Conservation (phyloP, 495 filamentous ascomycete species). For the Extremus antarcticus region DNA sequence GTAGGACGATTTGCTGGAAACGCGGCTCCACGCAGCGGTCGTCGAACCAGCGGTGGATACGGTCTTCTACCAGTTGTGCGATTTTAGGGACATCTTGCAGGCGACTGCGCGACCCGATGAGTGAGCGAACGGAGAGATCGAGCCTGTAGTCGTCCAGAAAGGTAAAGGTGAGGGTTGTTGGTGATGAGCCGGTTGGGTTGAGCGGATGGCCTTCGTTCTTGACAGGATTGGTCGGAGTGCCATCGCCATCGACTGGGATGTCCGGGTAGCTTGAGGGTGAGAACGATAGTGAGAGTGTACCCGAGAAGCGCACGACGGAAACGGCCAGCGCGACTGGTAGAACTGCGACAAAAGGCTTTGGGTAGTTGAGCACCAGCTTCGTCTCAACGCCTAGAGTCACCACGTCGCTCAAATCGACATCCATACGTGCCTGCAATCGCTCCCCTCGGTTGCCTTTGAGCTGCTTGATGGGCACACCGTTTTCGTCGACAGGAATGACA, state of each 20-base stretch:
- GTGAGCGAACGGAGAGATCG: slow-evolving; percentile 78
- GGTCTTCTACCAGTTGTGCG: slow-evolving; percentile 81
- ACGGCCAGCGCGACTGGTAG: slow-evolving; percentile 86
- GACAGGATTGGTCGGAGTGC: slow-evolving; percentile 1
- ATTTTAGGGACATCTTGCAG: slow-evolving; percentile 97
- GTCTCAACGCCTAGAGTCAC: slow-evolving; percentile 92
- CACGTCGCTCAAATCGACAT: slow-evolving; percentile 90
- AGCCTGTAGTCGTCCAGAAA: slow-evolving; percentile 94
- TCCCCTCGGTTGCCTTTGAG: slow-evolving; percentile 26
- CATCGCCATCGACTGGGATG: slow-evolving; percentile 7
- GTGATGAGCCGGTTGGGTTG: slow-evolving; percentile 18
- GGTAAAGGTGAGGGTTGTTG: slow-evolving; percentile 80
- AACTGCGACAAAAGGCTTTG: slow-evolving; percentile 78
- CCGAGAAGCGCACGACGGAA: slow-evolving; percentile 84
- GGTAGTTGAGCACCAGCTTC: slow-evolving; percentile 85
- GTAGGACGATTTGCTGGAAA: slow-evolving; percentile 89
- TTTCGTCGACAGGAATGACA: slow-evolving; percentile 71
- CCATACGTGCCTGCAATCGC: slow-evolving; percentile 85
- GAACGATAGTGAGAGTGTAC: slow-evolving; percentile 85
- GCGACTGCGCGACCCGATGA: slow-evolving; percentile 81
- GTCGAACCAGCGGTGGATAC: slow-evolving; percentile 93
- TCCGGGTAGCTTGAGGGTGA: slow-evolving; percentile 47
- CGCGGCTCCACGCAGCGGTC: slow-evolving; percentile 90
- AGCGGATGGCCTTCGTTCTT: slow-evolving; percentile 15
- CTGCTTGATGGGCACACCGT: slow-evolving; percentile 17